Evolutionary conservation across 441 rosid genomes (phyloP).

Genomic region (Erodium trifolium): DNA sequence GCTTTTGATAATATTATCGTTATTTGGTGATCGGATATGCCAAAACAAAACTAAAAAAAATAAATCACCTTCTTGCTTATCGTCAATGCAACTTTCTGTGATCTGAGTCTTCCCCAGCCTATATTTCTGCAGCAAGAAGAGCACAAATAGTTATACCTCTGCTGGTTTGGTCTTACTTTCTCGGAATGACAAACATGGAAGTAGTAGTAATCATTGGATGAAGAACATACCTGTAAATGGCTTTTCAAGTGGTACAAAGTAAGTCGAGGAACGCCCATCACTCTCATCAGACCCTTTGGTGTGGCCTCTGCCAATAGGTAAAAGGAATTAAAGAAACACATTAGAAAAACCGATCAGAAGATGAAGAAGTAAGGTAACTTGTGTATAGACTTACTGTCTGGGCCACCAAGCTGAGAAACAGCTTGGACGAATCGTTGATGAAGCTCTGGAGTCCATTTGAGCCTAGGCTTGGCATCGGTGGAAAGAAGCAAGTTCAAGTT

Average conservation of each 20-base stretch:
- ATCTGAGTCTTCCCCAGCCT: slow-evolving; percentile 77
- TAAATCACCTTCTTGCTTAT: slow-evolving; percentile 41
- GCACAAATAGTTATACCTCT: slow-evolving; percentile 7
- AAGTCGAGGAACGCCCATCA: slow-evolving; percentile 78
- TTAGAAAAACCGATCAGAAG: background rate
- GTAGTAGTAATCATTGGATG: no score
- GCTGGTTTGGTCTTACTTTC: no score
- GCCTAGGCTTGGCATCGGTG: slow-evolving; percentile 86
- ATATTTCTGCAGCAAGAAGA: slow-evolving; percentile 56
- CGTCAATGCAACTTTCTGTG: slow-evolving; percentile 33
- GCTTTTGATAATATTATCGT: no score
- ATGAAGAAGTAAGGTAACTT: background rate
- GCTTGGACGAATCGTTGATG: slow-evolving; percentile 78
- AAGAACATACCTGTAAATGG: slow-evolving; percentile 65
- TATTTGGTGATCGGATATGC: no score
- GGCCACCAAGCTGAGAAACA: slow-evolving; percentile 72
- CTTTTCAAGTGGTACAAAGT: slow-evolving; percentile 94
- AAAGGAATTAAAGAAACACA: slow-evolving; percentile 12
- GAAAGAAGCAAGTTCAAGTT: slow-evolving; percentile 70
- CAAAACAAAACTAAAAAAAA: background rate
- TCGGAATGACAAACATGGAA: no score
- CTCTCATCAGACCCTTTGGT: slow-evolving; percentile 80
- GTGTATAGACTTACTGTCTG: slow-evolving; percentile 46
- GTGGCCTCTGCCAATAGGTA: slow-evolving; percentile 56
- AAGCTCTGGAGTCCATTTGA: slow-evolving; percentile 91